Evolutionary conservation across 2,329 filamentous ascomycete genomes (phyloP).

Genomic region (Xylaria sp.): DNA sequence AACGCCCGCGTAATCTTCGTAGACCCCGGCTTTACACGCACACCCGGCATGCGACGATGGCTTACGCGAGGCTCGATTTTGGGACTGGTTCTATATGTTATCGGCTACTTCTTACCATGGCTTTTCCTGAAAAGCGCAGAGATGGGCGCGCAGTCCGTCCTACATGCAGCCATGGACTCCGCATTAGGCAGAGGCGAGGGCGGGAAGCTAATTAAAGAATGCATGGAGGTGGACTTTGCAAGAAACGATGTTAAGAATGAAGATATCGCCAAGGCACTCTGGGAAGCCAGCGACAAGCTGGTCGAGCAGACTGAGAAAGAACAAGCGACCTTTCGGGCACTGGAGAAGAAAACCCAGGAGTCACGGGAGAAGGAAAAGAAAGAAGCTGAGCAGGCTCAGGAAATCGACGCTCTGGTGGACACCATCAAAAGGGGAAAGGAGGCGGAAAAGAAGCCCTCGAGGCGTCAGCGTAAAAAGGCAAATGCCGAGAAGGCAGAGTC

Average conservation of each 20-base stretch:
- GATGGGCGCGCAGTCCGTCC: conserved; percentile 86
- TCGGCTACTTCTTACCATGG: conserved; percentile 86
- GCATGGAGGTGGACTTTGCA: conserved; percentile 77
- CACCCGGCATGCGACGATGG: conserved; percentile 88
- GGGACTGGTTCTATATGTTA: conserved; percentile 80
- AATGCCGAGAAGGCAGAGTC: conserved; percentile 39
- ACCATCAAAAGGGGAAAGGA: conserved; percentile 52
- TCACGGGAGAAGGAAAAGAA: conserved; percentile 48
- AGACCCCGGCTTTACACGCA: conserved; percentile 86
- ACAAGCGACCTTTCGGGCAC: conserved; percentile 64
- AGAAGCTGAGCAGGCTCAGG: conserved; percentile 47
- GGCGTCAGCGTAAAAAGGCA: conserved; percentile 49
- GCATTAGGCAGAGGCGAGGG: conserved; percentile 72
- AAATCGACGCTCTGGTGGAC: conserved; percentile 46
- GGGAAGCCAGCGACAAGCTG: conserved; percentile 87
- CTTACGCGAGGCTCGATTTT: conserved; percentile 84
- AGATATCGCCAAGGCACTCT: conserved; percentile 82
- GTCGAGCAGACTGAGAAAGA: conserved; percentile 86
- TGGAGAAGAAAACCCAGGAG: conserved; percentile 56
- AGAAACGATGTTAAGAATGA: conserved; percentile 82
- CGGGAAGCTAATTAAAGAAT: conserved; percentile 87
- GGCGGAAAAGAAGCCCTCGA: conserved; percentile 49
- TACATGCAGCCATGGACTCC: conserved; percentile 87
- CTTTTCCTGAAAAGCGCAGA: conserved; percentile 85
- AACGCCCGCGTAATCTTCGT: conserved; percentile 87